Percentiles rank a stretch among this genome's conserved stretches.
These are phyloP conservation scores for Rutstroemia sp. DNA, from an alignment of 2,329 filamentous ascomycete genomes.

Conservation along the genomic window DNA sequence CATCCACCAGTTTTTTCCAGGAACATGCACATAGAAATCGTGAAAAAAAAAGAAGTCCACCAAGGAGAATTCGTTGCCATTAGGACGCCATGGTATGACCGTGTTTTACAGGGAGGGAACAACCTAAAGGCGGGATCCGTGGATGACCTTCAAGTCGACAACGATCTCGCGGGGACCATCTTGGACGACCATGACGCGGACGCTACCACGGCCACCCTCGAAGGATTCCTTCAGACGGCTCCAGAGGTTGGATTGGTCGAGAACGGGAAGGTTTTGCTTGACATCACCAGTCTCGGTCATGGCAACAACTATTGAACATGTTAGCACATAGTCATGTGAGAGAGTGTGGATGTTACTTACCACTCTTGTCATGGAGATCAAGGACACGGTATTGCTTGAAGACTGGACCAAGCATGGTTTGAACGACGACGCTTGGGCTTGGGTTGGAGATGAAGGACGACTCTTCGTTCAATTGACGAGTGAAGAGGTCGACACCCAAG, in stretches of 20 bases:
- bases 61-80: not conserved
- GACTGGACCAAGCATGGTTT: slow-evolving; percentile 98
- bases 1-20: slow-evolving; percentile 7
- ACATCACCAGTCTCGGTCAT: slow-evolving; percentile 98
- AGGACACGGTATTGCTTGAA: slow-evolving; percentile 99
- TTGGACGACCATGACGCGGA: slow-evolving; percentile 92
- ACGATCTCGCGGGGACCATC: slow-evolving; percentile 90
- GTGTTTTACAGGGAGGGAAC: not conserved
- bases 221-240: slow-evolving; percentile 75
- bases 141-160: slow-evolving; percentile 98
- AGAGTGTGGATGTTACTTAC: slow-evolving; percentile 33
- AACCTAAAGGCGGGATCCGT: slow-evolving; percentile 57
- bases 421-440: slow-evolving; percentile 89
- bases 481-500: slow-evolving; percentile 99
- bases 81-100: slow-evolving; percentile 3
- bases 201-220: slow-evolving; percentile 83
- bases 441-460: slow-evolving; percentile 97
- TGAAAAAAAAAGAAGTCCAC: slow-evolving; percentile 4
- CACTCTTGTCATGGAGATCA: slow-evolving; percentile 79
- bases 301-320: slow-evolving; percentile 58
- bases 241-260: slow-evolving; percentile 91
- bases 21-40: slow-evolving; percentile 11
- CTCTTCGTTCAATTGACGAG: slow-evolving; percentile 98
- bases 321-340: slow-evolving; percentile 8
- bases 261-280: slow-evolving; percentile 89